phyloP scores from a whole-genome alignment of 352 stramenopile species.

The Phytopythium helicoides region DNA sequence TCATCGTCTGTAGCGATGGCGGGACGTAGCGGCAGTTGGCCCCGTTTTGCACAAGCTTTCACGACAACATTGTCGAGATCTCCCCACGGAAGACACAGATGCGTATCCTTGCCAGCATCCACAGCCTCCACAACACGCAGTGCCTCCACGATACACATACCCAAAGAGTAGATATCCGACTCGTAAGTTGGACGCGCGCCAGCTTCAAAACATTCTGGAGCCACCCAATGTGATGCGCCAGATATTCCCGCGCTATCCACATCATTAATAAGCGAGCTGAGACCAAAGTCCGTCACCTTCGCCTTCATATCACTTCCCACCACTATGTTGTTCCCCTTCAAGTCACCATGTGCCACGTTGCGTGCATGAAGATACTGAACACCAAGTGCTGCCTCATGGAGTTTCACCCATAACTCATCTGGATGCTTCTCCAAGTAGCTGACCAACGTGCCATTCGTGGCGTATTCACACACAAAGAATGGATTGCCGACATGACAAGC shows the following conservation, averaged over 20 bases:
- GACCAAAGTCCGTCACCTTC: slow-evolving; percentile 29
- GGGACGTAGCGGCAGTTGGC: background rate
- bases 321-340: slow-evolving; percentile 33
- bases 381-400: slow-evolving; percentile 23
- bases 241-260: background rate
- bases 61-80: background rate
- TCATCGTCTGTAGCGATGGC: background rate
- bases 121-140: background rate
- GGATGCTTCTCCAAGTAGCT: slow-evolving; percentile 12
- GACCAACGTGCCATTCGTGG: slow-evolving; percentile 7
- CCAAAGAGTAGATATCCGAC: slow-evolving; percentile 16
- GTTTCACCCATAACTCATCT: slow-evolving; percentile 20
- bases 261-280: slow-evolving; percentile 5
- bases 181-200: slow-evolving; percentile 3
- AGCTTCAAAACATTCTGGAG: slow-evolving; percentile 9
- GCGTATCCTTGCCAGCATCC: background rate
- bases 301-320: slow-evolving; percentile 17
- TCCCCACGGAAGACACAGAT: background rate
- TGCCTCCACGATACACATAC: slow-evolving; percentile 16
- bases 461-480: slow-evolving; percentile 26
- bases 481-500: slow-evolving; percentile 12
- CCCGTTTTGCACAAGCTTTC: background rate
- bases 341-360: slow-evolving; percentile 28
- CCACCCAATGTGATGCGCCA: slow-evolving; percentile 13
- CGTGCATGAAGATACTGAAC: slow-evolving; percentile 28